Evolutionary conservation across 23 red algal genomes (phyloP).

Genomic region (Gracilariopsis chorda): DNA sequence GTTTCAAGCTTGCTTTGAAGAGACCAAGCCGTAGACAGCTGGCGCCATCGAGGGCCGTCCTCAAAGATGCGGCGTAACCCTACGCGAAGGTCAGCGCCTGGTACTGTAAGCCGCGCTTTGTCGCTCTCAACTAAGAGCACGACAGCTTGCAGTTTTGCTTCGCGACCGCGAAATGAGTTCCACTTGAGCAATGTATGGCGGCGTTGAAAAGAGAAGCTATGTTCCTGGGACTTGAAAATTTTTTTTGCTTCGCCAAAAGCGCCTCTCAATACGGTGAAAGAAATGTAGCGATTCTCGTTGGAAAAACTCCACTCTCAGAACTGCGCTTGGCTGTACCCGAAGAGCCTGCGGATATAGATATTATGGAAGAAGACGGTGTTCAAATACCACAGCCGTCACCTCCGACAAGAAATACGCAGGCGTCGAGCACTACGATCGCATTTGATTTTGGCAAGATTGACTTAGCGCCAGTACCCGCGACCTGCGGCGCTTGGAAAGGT

Average conservation of each 20-base stretch:
- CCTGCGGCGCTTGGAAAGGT: background rate
- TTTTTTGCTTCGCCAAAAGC: too few relatives aligned
- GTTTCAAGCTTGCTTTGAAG: background rate
- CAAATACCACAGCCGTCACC: background rate
- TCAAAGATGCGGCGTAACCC: background rate
- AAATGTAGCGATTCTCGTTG: too few relatives aligned
- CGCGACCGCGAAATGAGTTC: background rate
- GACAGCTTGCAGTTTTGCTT: background rate
- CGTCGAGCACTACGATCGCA: background rate
- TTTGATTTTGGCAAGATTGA: background rate
- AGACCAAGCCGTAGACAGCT: slow-evolving; percentile 12
- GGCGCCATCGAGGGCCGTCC: background rate
- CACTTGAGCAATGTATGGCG: background rate
- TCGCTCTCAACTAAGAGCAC: background rate
- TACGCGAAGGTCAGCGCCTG: background rate
- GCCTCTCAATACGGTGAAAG: too few relatives aligned
- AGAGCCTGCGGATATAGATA: too few relatives aligned
- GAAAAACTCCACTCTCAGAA: too few relatives aligned
- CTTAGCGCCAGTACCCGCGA: background rate
- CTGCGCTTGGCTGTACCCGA: too few relatives aligned
- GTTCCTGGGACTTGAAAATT: background rate
- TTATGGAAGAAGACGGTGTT: too few relatives aligned
- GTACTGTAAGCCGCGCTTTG: background rate
- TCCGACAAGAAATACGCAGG: background rate
- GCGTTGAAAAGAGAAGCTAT: background rate